These are phyloP conservation scores for Yarrowia phangngaensis DNA, from an alignment of 805 yeast genomes.

Conservation along the genomic window DNA sequence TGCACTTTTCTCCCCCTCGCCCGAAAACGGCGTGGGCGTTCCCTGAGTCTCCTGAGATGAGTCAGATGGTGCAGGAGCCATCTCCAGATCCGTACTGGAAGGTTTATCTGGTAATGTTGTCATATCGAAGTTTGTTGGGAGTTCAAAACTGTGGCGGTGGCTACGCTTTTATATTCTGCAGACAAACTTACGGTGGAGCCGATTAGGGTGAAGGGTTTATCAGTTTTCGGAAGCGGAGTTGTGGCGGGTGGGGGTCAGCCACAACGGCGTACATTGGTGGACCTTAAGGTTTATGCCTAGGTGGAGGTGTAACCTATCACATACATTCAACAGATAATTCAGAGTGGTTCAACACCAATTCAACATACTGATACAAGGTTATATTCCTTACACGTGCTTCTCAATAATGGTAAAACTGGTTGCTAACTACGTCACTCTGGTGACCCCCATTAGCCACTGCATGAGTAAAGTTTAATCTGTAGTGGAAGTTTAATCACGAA, in stretches of 20 bases:
- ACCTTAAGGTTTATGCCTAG: too few species aligned
- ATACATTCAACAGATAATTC: too few species aligned
- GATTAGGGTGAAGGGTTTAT: slow-evolving; percentile 3
- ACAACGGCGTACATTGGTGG: not conserved
- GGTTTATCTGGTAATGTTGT: not conserved
- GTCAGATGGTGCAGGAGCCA: slow-evolving; percentile 10
- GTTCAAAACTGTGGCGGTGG: slow-evolving; percentile 23
- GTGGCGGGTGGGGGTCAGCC: slow-evolving; percentile 25
- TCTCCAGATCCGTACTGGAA: slow-evolving; percentile 4
- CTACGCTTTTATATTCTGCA: slow-evolving; percentile 25
- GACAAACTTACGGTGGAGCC: slow-evolving; percentile 15
- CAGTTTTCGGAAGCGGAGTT: not conserved
- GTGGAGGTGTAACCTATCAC: too few species aligned
- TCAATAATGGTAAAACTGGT: too few species aligned
- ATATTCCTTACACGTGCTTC: too few species aligned
- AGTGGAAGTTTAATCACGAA: too few species aligned
- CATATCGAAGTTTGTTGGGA: not conserved
- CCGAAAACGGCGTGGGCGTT: not conserved
- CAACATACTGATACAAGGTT: too few species aligned
- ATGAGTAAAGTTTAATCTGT: too few species aligned
- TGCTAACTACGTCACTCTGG: too few species aligned
- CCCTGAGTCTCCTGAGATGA: slow-evolving; percentile 15
- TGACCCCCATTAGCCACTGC: too few species aligned
- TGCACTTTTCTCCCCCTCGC: too few species aligned
- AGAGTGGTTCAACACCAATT: too few species aligned